Base-by-base conservation (phyloP, 2,329 filamentous ascomycete species). In the Polytolypa hystricis region DNA sequence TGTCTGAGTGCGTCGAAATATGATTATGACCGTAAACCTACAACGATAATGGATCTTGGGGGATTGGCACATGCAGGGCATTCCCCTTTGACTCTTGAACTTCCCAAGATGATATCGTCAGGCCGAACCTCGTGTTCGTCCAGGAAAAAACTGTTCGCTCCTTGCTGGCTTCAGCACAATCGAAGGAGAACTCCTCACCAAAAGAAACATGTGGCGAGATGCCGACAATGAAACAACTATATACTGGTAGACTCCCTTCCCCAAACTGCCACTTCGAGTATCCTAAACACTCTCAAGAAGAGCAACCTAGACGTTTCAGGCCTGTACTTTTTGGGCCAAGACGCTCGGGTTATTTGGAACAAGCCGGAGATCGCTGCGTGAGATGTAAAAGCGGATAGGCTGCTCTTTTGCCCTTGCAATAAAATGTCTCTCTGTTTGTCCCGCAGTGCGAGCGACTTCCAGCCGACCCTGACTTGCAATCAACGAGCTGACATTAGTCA, bases 281-380 rank as follows among this genome's bases (percentile, higher is more conserved):
- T n/a, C n/a, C n/a, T n/a, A n/a, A n/a, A n/a, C n/a, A n/a, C n/a
- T n/a, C n/a, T n/a, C 12, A 17, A 35, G 10, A 14, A 26, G 19
- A n/a, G n/a, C n/a, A n/a, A n/a, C n/a, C n/a, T n/a, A n/a, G n/a
- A n/a, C n/a, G n/a, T n/a, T 26, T 26, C 12, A 26, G 3, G 29
- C 10, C 14, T 30, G 15, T 10, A 17, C 29, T 9, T 10, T 10
- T 17, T 30, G 29, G 14, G 29, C 29, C 14, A 30, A 15, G 29
- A 30, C 6, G 29, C 29, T 30, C 15, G 29, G 29, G 5, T 30
- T 30, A 14, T 30, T 30, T 30, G 29, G 29, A 30, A 30, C 29
- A 30, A 14, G 29, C 10, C 29, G 29, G 15, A 30, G 29, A 14
- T 30, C 29, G 6, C n/a, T 17, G 29, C 29, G n/a, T 10, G 29